Percentiles rank a stretch among this genome's conserved stretches.
phyloP scores from a whole-genome alignment of 129 eudicot genomes.

The Chrysanthemum makinoi region DNA sequence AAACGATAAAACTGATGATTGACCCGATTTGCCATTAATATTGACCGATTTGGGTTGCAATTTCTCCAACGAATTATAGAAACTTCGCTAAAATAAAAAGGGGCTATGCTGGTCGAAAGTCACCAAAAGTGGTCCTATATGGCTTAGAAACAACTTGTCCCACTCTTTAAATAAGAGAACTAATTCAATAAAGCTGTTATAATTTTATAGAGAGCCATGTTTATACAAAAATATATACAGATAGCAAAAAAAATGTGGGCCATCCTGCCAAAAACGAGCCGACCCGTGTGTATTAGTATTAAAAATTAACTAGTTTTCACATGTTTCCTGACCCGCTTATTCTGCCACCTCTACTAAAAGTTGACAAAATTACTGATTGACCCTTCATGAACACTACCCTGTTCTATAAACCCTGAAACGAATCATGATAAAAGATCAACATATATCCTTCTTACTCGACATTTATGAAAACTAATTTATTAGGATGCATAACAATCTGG shows the following conservation, averaged over 20 bases:
- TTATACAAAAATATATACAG: too few relatives aligned
- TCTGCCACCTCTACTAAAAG: background rate
- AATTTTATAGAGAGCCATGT: too few relatives aligned
- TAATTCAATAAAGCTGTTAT: too few relatives aligned
- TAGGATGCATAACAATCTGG: background rate
- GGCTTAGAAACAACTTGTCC: too few relatives aligned
- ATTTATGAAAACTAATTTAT: background rate
- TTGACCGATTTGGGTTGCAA: background rate
- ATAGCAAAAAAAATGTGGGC: too few relatives aligned
- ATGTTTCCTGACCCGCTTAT: constrained; percentile 1
- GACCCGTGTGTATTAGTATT: background rate
- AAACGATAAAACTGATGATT: background rate
- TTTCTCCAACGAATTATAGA: background rate
- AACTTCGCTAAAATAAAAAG: too few relatives aligned
- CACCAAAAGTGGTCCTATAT: too few relatives aligned
- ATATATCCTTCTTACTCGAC: background rate
- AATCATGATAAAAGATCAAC: background rate
- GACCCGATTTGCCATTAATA: background rate
- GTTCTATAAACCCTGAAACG: background rate
- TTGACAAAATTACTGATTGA: background rate
- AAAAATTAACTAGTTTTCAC: background rate
- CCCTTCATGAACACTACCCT: constrained; percentile 5
- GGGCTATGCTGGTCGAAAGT: too few relatives aligned
- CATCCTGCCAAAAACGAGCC: too few relatives aligned
- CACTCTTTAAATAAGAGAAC: too few relatives aligned